A percentile compares a stretch with the other conserved stretches of the same genome.
Evolutionary conservation across 805 yeast species (phyloP).

Genomic region (Pichia ethanolica): DNA sequence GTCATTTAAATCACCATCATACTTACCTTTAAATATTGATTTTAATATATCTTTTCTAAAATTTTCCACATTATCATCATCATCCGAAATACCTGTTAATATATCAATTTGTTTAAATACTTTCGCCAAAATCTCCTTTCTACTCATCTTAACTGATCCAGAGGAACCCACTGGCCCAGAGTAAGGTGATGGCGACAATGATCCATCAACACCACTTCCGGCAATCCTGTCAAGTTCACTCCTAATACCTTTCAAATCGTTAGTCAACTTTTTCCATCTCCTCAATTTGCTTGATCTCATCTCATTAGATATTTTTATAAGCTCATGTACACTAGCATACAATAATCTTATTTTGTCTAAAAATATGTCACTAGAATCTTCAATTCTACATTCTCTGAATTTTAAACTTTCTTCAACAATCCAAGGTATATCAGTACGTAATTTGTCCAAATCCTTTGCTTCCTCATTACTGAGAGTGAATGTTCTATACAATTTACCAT

Average conservation of each 20-base stretch:
- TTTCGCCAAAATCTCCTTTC: neutral
- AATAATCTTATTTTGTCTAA: slow-evolving; percentile 6
- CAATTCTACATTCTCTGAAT: slow-evolving; percentile 4
- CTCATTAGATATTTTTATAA: slow-evolving; percentile 26
- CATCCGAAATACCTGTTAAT: neutral
- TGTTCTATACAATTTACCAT: slow-evolving; percentile 31
- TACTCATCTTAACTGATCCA: neutral
- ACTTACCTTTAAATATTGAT: neutral
- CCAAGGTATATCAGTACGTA: slow-evolving; percentile 11
- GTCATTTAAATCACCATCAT: too few species aligned
- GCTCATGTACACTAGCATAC: slow-evolving; percentile 15
- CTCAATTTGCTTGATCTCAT: slow-evolving; percentile 29
- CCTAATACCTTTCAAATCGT: slow-evolving; percentile 32
- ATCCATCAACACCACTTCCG: slow-evolving; percentile 8
- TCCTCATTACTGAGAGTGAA: slow-evolving; percentile 2
- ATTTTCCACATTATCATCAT: neutral
- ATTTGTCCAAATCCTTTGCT: slow-evolving; percentile 5
- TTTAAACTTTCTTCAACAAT: neutral
- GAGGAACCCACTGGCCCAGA: neutral
- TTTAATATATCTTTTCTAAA: slow-evolving; percentile 3
- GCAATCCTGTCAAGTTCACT: slow-evolving; percentile 19
- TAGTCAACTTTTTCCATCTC: slow-evolving; percentile 40
- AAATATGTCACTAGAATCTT: slow-evolving; percentile 7
- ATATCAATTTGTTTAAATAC: slow-evolving; percentile 9
- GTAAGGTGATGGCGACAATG: neutral